Conservation (phyloP, 306 rosid species). For the Sicyos edulis region DNA sequence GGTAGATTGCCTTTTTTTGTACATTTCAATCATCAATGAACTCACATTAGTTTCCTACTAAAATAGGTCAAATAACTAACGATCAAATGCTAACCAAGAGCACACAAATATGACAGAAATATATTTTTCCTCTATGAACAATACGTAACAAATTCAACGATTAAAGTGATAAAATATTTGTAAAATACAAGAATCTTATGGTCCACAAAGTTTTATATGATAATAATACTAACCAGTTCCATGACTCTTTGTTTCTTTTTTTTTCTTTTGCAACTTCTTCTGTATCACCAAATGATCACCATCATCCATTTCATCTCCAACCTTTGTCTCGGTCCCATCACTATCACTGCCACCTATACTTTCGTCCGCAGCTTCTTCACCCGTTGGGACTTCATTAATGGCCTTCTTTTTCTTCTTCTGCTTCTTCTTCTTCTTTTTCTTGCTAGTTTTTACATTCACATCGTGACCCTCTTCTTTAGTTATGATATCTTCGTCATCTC, state of each 20-base stretch:
- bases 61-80: background rate
- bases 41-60: background rate
- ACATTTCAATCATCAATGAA: background rate
- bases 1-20: background rate
- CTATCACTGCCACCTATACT: conserved; percentile 17
- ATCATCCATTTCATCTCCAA: conserved; percentile 18
- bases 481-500: conserved; percentile 16
- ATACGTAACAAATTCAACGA: background rate
- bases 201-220: background rate
- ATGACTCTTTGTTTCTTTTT: conserved; percentile 4
- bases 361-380: conserved; percentile 13
- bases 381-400: background rate
- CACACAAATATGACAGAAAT: background rate
- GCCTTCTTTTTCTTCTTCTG: conserved; percentile 29
- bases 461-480: conserved; percentile 28
- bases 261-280: conserved; percentile 13
- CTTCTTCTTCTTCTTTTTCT: conserved; percentile 39
- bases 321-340: conserved; percentile 20
- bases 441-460: conserved; percentile 25
- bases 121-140: background rate
- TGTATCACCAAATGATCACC: conserved; percentile 12
- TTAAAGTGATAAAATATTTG: background rate
- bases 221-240: conserved; percentile 42
- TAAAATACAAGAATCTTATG: background rate
- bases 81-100: background rate